phyloP scores from a whole-genome alignment of 2,329 filamentous ascomycete genomes.

The Penicillium vulpinum region DNA sequence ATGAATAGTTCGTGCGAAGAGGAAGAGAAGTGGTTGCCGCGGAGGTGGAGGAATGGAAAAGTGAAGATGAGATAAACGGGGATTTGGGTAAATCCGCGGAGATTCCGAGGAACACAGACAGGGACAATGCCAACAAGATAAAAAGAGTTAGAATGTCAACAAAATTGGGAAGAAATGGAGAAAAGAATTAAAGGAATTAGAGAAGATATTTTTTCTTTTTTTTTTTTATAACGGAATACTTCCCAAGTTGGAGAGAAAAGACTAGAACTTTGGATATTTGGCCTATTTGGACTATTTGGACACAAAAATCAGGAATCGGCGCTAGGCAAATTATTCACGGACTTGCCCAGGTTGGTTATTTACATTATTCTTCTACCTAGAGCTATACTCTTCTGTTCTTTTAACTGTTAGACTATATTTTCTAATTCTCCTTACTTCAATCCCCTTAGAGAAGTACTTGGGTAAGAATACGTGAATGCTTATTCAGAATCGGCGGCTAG shows the following conservation, averaged over 20 bases:
- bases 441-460: neutral
- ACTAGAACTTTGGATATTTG: neutral
- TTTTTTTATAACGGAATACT: neutral
- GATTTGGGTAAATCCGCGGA: constrained; percentile 6
- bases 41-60: constrained; percentile 2
- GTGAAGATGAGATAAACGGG: constrained; percentile 10
- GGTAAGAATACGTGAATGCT: neutral
- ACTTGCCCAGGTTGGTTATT: neutral
- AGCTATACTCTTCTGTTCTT: too few relatives aligned
- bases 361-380: neutral
- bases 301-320: neutral
- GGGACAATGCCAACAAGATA: neutral
- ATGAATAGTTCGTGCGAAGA: constrained; percentile 16
- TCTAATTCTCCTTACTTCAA: neutral
- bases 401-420: neutral
- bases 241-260: neutral
- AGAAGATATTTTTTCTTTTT: neutral
- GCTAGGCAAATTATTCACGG: constrained; percentile 9
- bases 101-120: constrained; percentile 5
- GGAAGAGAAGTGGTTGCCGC: neutral
- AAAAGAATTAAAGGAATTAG: neutral
- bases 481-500: neutral
- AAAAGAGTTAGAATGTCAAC: neutral
- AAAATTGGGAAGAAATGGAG: neutral
- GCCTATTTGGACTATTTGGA: too few relatives aligned